These are phyloP conservation scores for Fusarium albidum DNA, from an alignment of 2,329 filamentous ascomycete species.

Conservation along the genomic window DNA sequence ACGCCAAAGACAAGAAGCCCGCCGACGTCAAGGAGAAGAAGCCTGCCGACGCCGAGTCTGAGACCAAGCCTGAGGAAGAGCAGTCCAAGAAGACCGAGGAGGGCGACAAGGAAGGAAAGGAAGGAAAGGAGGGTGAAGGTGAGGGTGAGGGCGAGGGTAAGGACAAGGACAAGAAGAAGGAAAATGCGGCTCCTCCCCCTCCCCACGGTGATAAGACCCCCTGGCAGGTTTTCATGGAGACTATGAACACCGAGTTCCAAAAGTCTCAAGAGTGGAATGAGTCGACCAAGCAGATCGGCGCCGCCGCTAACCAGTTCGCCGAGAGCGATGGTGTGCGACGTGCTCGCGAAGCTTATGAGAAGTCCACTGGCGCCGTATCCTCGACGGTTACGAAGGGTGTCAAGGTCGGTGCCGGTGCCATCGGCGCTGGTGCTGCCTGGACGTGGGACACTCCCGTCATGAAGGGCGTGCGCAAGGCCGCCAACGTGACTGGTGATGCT, in stretches of 20 bases:
- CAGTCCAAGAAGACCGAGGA: constrained; percentile 54
- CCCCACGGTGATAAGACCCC: constrained; percentile 98
- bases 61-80: constrained; percentile 50
- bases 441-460: constrained; percentile 97
- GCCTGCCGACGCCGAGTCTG: constrained; percentile 22
- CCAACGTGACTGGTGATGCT: constrained; percentile 83
- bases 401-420: constrained; percentile 83
- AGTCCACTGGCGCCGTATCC: constrained; percentile 83
- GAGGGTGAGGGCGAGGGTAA: constrained; percentile 58
- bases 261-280: constrained; percentile 99
- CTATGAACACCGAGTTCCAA: constrained; percentile 92
- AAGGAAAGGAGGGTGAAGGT: constrained; percentile 54
- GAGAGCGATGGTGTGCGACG: constrained; percentile 91
- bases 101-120: constrained; percentile 46
- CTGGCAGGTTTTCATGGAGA: constrained; percentile 98
- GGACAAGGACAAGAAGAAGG: constrained; percentile 66
- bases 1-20: constrained; percentile 51
- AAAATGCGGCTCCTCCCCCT: constrained; percentile 83
- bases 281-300: constrained; percentile 92
- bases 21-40: constrained; percentile 47
- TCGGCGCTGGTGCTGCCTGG: constrained; percentile 93
- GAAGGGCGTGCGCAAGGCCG: constrained; percentile 87
- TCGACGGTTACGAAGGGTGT: constrained; percentile 81
- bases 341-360: constrained; percentile 86
- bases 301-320: constrained; percentile 87